A percentile compares a stretch with the other conserved stretches of the same genome.
phyloP scores from a whole-genome alignment of 805 yeast genomes.

The Kuraishia floccosa region DNA sequence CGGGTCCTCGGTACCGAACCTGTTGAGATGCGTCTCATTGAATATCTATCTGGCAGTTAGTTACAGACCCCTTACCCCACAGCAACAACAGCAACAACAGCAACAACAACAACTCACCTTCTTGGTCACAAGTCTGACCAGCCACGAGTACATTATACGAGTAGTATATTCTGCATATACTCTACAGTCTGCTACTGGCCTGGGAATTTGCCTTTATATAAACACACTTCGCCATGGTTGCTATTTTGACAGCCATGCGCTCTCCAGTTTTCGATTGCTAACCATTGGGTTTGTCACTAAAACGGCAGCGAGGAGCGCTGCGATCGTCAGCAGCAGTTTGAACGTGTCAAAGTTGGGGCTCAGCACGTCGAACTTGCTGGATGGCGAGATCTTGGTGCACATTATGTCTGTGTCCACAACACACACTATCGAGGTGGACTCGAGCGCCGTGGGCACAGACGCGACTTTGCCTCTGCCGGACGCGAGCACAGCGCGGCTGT shows the following conservation, averaged over 20 bases:
- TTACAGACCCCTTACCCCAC: background rate
- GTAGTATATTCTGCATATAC: too few relatives aligned
- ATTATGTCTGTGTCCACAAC: constrained; percentile 50
- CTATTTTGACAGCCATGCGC: constrained; percentile 42
- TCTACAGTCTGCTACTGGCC: too few relatives aligned
- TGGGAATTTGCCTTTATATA: too few relatives aligned
- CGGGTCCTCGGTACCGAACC: constrained; percentile 2
- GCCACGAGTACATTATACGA: background rate
- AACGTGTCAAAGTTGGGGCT: constrained; percentile 54
- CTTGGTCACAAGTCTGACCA: background rate
- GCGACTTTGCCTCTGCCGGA: constrained; percentile 8
- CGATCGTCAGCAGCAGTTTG: constrained; percentile 51
- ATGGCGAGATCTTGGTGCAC: constrained; percentile 71
- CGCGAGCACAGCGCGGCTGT: constrained; percentile 1
- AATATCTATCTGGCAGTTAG: constrained; percentile 1
- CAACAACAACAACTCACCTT: background rate
- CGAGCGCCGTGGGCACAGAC: constrained; percentile 55
- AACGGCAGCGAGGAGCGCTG: constrained; percentile 33
- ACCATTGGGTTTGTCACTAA: constrained; percentile 48
- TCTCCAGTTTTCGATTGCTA: constrained; percentile 36
- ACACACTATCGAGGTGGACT: constrained; percentile 71
- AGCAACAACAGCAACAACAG: background rate
- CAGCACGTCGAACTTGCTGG: constrained; percentile 72
- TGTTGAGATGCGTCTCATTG: constrained; percentile 1
- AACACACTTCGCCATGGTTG: too few relatives aligned